Evolutionary conservation across 371 early-diverging fungal genomes (phyloP), one percentile per base, ranked within the genome.

Genomic region (Mucor sp.): DNA sequence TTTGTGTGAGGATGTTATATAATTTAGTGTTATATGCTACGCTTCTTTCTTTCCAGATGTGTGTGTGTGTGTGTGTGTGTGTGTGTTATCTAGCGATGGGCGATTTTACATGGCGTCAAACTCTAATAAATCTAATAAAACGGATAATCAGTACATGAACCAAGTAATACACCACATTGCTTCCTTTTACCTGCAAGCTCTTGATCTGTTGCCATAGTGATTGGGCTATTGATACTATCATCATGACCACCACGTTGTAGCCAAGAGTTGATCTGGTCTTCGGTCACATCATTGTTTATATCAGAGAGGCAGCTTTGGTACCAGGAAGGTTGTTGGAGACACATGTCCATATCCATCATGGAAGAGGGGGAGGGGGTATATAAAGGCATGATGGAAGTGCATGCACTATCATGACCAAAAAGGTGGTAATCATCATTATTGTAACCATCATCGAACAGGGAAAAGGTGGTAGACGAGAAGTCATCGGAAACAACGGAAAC

Each of bases 171-270:
- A 27, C 25, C 21, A 47, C 30, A 15, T 14, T 17, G 21, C 23
- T 30, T 4, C 30, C n/a, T n/a, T 30, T 48, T 65, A 70, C 66
- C 73, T 65, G 73, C 73, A 11, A 72, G 56, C 25, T 72, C 73
- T 66, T 72, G 73, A 69, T 72, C 73, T n/a, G 73, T 72, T 25
- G 73, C 73, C 69, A 72, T 63, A 12, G 69, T 66, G 23, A 71
- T 66, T 23, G 66, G 66, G 19, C 62, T 68, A 37, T 66, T 60
- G 4, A 60, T 60, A 19, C 64, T 62, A 53, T 62, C 58, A 17
- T 62, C 47, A 58, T 58, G 41, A 7, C 73, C 73, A 7, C 73
- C 73, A 37, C 69, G 69, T 30, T 72, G 73, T 63, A 72, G 56
- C 73, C 73, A 72, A 32, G 66, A 72, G 48, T 72, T 63, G 33